Evolutionary conservation across 345 rosid species (phyloP), one percentile per base, ranked within the genome.

Genomic region (Bretschneidera sinensis): DNA sequence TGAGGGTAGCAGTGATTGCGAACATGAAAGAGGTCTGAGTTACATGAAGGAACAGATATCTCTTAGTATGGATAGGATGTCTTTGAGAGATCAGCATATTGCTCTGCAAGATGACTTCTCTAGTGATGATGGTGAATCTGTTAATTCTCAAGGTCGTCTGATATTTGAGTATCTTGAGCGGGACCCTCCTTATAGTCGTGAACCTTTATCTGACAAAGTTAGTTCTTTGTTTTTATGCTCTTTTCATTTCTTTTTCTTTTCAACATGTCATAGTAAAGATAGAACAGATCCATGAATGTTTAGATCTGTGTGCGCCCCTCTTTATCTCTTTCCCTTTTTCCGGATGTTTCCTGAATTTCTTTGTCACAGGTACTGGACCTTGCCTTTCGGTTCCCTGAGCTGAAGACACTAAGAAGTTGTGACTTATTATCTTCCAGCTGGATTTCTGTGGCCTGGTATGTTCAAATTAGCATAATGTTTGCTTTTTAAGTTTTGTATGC

Each of bases 371-470:
- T 94, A 69, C 71, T 77, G 25, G 88, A 73, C 68, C 92, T 94
- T 11, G 86, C 90, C 51, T 66, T 72, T 61, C 77, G 52, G 39
- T 87, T 76, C 68, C 87, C 97, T 0, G 85, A 71, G 69, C 79
- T 94, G 65, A 80, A 76, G 62, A 81, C 85, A 0, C 70, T 73
- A 11, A 81, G 78, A 80, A 94, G 99, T 68, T 90, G 81, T 73
- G 92, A 86, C 68, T 68, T 88, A 60, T 76, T 78, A 28, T 70
- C 85, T 56, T 74, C 79, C 43, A 86, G 98, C 76, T 94, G 99
- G 99, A 71, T 94, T 55, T 90, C 99, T 60, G 96, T 88, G 64
- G 99, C 99, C 53, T 94, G 99, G 99, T 84, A 74, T 64, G 17
- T 9, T 47, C 54, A 13, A 61, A 39, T 11, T 4, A 54, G 20